A percentile compares a stretch with the other conserved stretches of the same genome.
Conservation (phyloP, 2,329 filamentous ascomycete genomes). For the Aspergillus clavatus region DNA sequence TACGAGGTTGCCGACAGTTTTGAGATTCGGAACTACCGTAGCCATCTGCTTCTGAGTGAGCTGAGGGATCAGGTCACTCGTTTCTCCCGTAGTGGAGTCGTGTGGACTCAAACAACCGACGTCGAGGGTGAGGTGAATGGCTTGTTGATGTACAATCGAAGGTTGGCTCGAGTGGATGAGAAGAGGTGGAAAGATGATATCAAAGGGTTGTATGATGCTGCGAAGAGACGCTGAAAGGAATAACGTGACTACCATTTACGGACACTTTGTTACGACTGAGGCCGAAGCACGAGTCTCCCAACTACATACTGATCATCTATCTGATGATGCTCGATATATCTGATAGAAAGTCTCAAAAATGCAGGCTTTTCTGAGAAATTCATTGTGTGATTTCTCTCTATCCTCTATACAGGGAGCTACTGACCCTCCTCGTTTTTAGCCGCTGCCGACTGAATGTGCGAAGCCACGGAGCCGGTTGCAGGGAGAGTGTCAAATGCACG, state of each 20-base stretch:
- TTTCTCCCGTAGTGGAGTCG: slow-evolving; percentile 61
- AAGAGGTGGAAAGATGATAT: slow-evolving; percentile 60
- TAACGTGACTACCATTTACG: no score
- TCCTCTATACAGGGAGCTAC: background rate
- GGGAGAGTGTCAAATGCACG: slow-evolving; percentile 13
- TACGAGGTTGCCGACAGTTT: slow-evolving; percentile 61
- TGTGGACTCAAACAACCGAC: slow-evolving; percentile 71
- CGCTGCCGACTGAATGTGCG: slow-evolving; percentile 13
- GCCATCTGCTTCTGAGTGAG: slow-evolving; percentile 48
- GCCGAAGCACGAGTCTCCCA: no score
- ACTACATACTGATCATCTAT: no score
- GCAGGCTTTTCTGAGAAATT: no score
- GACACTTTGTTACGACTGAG: no score
- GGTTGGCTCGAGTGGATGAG: slow-evolving; percentile 51
- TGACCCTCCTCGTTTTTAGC: slow-evolving; percentile 9
- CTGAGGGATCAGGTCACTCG: slow-evolving; percentile 47
- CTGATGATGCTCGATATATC: no score
- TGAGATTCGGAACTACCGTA: slow-evolving; percentile 63
- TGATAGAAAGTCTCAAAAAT: no score
- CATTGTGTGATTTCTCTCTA: no score
- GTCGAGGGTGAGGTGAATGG: slow-evolving; percentile 73
- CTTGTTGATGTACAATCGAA: slow-evolving; percentile 63
- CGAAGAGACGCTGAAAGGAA: slow-evolving; percentile 27
- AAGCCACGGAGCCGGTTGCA: slow-evolving; percentile 14
- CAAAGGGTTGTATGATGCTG: slow-evolving; percentile 55